Base-by-base conservation (phyloP, 129 eudicot species). In the Apium graveolens region DNA sequence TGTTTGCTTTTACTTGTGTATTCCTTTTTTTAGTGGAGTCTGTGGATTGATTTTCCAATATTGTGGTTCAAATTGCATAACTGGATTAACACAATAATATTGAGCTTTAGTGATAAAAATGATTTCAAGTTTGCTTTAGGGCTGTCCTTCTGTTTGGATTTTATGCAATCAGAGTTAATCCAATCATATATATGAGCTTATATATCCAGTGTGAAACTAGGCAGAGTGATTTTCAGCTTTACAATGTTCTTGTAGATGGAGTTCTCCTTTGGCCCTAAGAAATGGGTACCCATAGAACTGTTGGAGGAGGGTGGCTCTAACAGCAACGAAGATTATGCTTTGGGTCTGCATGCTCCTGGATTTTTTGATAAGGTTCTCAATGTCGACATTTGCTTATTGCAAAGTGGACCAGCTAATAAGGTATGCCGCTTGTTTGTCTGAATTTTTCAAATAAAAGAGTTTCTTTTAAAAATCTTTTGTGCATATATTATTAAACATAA, bases 261-360 rank as follows among this genome's bases (percentile, higher is more conserved):
- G 78, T 95, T 95, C 83, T 95, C 98, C 39, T 91, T 95, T 76
- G 93, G 98, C 68, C 79, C 87, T 76, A 85, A 87, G 82, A 85
- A 82, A 62, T 95, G 98, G 98, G 80, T 90, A 51, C 98, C 96
- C 26, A 77, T 78, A 68, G 98, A 90, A 75, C 75, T 81, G 76
- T 65, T 90, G 70, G 82, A 74, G 55, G 94, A 85, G 68, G 85
- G 85, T 78, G 45, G 32, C 32, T 57, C 57, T 14, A 85, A 81
- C 78, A 88, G 79, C 66, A 78, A 83, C 39, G 82, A 86, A 78
- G 79, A 55, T 85, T 87, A 72, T 82, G 87, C 98, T 57, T 85
- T 95, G 85, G 98, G 98, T 57, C 85, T 95, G 83, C 98, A 95
- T 87, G 98, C 96, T 81, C 98, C 98, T 78, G 98, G 98, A 20